These are phyloP conservation scores for Dothideomycetes sp. DNA, from an alignment of 2,329 filamentous ascomycete species.

Conservation along the genomic window DNA sequence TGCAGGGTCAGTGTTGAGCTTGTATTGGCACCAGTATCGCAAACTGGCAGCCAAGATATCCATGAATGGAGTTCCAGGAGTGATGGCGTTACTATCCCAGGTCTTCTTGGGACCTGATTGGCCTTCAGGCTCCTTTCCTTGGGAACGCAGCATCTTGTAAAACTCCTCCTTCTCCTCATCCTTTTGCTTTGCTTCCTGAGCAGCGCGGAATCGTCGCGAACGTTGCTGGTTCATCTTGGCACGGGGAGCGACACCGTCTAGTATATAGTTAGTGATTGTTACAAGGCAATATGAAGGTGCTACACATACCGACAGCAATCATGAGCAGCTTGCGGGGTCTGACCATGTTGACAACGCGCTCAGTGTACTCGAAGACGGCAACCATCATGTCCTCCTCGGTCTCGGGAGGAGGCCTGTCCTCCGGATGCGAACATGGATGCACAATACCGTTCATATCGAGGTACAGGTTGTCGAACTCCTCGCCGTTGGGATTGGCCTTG, in stretches of 20 bases:
- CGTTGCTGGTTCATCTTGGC: slow-evolving; percentile 99
- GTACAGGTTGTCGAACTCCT: slow-evolving; percentile 96
- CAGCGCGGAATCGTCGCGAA: slow-evolving; percentile 86
- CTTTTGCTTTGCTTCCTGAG: slow-evolving; percentile 89
- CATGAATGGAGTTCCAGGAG: slow-evolving; percentile 97
- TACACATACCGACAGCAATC: slow-evolving; percentile 78
- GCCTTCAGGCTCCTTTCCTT: slow-evolving; percentile 37
- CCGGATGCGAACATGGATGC: slow-evolving; percentile 95
- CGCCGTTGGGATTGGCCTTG: slow-evolving; percentile 84
- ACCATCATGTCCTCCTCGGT: slow-evolving; percentile 99
- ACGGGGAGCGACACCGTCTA: slow-evolving; percentile 90
- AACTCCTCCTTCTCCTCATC: slow-evolving; percentile 85
- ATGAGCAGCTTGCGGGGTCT: slow-evolving; percentile 90
- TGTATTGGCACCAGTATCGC: slow-evolving; percentile 95
- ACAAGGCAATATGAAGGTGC: not conserved
- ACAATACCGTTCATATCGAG: slow-evolving; percentile 99
- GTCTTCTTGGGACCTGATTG: slow-evolving; percentile 68
- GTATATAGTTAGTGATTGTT: not conserved
- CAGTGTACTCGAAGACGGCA: slow-evolving; percentile 97
- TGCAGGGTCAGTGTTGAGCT: slow-evolving; percentile 89
- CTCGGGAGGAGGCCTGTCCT: slow-evolving; percentile 80
- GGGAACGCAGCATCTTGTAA: slow-evolving; percentile 67
- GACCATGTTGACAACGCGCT: slow-evolving; percentile 97
- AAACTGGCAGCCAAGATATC: slow-evolving; percentile 82
- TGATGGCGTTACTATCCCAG: slow-evolving; percentile 84